A percentile compares a stretch with the other conserved stretches of the same genome.
These are phyloP conservation scores for Pythium pyrilobum DNA, from an alignment of 352 stramenopile genomes.

Conservation along the genomic window DNA sequence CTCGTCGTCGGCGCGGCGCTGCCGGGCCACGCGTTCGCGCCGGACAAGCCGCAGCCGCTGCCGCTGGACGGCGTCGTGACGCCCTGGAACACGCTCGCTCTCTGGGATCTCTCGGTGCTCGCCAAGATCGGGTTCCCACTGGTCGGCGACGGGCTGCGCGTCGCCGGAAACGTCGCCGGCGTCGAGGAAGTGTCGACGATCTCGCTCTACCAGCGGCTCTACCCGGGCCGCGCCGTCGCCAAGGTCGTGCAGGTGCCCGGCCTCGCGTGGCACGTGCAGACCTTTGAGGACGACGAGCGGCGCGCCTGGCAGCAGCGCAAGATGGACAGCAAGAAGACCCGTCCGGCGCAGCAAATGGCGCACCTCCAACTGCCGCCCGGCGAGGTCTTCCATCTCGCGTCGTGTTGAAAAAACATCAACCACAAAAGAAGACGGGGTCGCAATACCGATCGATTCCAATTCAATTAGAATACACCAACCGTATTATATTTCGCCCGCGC, in stretches of 20 bases:
- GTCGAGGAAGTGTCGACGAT: slow-evolving; percentile 95
- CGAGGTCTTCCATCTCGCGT: slow-evolving; percentile 50
- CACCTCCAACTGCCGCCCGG: slow-evolving; percentile 39
- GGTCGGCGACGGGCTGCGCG: slow-evolving; percentile 81
- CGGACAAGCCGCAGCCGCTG: slow-evolving; percentile 30
- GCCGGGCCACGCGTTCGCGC: slow-evolving; percentile 68
- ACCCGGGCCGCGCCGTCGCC: slow-evolving; percentile 47
- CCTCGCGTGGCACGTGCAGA: slow-evolving; percentile 79
- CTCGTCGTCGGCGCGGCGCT: slow-evolving; percentile 91
- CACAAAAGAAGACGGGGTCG: no score
- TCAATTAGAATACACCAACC: not conserved
- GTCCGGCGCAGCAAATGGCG: slow-evolving; percentile 71
- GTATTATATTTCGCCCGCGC: not conserved
- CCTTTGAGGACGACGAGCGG: slow-evolving; percentile 57
- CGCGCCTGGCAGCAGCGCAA: slow-evolving; percentile 92
- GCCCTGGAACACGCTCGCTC: slow-evolving; percentile 95
- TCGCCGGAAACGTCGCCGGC: slow-evolving; percentile 45
- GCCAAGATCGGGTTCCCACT: slow-evolving; percentile 88
- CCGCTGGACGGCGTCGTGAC: slow-evolving; percentile 85
- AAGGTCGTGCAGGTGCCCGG: slow-evolving; percentile 81
- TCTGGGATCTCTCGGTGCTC: slow-evolving; percentile 92
- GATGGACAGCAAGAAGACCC: slow-evolving; percentile 91
- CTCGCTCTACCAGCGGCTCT: slow-evolving; percentile 86
- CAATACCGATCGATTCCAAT: no score
- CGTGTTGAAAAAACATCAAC: no score